These are phyloP conservation scores for Auricularia cornea DNA, from an alignment of 768 basidiomycete species.

Conservation along the genomic window DNA sequence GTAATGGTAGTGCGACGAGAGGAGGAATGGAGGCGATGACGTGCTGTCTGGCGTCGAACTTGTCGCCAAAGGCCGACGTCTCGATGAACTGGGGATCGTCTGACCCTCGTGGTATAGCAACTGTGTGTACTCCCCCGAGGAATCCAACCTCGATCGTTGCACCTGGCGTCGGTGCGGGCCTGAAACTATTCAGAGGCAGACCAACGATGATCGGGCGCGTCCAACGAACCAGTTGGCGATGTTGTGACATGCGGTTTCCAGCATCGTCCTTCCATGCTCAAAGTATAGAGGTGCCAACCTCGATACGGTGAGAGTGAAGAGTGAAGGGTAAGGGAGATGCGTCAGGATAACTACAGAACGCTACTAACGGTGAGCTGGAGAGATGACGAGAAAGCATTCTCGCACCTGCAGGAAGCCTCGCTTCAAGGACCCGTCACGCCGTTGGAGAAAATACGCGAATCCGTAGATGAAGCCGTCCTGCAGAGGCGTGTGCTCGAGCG, in stretches of 20 bases:
- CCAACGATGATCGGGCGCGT: no score
- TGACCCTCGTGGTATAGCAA: conserved; percentile 56
- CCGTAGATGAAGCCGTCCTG: conserved; percentile 70
- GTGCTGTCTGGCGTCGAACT: conserved; percentile 44
- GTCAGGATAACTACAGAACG: conserved; percentile 76
- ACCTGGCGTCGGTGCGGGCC: conserved; percentile 70
- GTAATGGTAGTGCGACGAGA: background rate
- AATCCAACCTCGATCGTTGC: conserved; percentile 71
- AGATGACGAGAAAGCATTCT: conserved; percentile 2
- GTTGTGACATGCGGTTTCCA: conserved; percentile 81
- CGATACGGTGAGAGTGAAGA: conserved; percentile 62
- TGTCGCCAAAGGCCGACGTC: conserved; percentile 41
- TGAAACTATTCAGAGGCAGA: conserved; percentile 37
- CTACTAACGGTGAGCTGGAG: conserved; percentile 27
- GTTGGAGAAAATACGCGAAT: conserved; percentile 69
- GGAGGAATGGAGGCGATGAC: background rate
- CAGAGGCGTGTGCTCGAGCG: conserved; percentile 26
- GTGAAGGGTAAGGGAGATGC: conserved; percentile 69
- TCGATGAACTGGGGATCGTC: conserved; percentile 69
- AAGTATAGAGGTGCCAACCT: conserved; percentile 71
- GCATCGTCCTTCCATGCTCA: conserved; percentile 65
- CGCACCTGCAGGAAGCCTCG: conserved; percentile 74
- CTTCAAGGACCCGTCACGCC: conserved; percentile 52
- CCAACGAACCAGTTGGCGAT: conserved; percentile 74
- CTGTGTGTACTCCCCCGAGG: conserved; percentile 64